Evolutionary conservation across 768 basidiomycete species (phyloP), one percentile per base, ranked within the genome.

Genomic region (Tephrocybe sp.): DNA sequence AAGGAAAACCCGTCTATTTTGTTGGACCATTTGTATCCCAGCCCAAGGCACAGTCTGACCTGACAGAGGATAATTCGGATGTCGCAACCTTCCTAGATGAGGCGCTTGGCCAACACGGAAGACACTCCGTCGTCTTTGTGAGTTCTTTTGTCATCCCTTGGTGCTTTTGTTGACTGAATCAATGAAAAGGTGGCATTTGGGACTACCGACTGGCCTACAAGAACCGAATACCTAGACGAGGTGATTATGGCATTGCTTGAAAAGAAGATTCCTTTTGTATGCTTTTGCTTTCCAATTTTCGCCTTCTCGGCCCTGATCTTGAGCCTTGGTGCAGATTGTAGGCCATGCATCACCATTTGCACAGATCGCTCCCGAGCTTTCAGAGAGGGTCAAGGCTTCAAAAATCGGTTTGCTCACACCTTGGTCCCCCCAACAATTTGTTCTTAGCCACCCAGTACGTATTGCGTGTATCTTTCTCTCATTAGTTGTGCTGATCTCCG

Each of bases 381-480:
- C 30, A 31, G 14, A 53, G 20, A 56, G 52, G 45, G 43, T 60
- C 2, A n/a, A 56, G 33, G 34, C 48, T 23, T 60, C 59, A 5
- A 51, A 54, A 2, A n/a, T 60, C 13, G 60, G 55, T 2, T 11
- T 62, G 7, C 19, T 56, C n/a, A 52, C 59, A 13, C 11, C 40
- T 7, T 63, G 62, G 62, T 43, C 50, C 5, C 60, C 60, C 2
- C 62, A 63, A 36, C 62, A 63, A n/a, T 44, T 43, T 16, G 56
- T 63, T 17, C 47, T 63, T 14, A 58, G 45, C 48, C 62, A 63
- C 48, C 57, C 42, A 3, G 26, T 26, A 7, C 5, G 61, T 60
- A 0, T 3, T 55, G 36, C 26, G 26, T 26, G 26, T 26, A 26
- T 26, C 26, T 26, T 26, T 3, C 26, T 26, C 7, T 26, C 7